Conservation (phyloP, 2,329 filamentous ascomycete genomes). For the Chalara sp. region DNA sequence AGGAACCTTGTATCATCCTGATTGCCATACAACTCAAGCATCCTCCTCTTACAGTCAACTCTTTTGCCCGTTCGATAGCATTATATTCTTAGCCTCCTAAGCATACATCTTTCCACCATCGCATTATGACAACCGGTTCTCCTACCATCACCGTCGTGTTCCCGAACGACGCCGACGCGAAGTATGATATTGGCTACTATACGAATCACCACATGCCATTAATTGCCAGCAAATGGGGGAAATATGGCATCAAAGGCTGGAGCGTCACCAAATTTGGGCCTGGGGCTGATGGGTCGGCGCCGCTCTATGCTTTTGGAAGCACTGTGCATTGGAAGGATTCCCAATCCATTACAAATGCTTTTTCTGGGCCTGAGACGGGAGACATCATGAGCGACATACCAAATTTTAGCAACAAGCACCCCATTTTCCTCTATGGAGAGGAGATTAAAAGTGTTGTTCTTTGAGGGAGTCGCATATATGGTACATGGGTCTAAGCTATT, state of each 20-base stretch:
- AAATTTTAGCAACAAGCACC: background rate
- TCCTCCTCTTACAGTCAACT: no score
- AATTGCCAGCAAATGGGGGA: constrained; percentile 31
- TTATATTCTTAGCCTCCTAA: no score
- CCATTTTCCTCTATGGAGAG: no score
- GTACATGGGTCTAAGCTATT: no score
- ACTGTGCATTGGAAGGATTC: background rate
- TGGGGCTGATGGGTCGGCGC: background rate
- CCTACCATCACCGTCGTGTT: constrained; percentile 25
- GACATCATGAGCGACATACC: constrained; percentile 1
- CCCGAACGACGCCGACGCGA: constrained; percentile 31
- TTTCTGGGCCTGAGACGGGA: background rate
- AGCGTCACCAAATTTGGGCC: constrained; percentile 14
- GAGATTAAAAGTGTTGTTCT: no score
- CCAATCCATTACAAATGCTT: background rate
- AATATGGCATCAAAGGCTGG: constrained; percentile 33
- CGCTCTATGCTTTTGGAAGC: background rate
- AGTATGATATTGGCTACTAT: constrained; percentile 44
- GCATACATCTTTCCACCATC: no score
- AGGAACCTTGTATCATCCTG: no score
- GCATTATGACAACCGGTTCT: no score
- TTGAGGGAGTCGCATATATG: no score
- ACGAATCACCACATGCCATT: constrained; percentile 39
- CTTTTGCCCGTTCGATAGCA: no score
- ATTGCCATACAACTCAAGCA: no score